Base-by-base conservation (phyloP, 257 asterid genomes). In the Solanum chiquidenum region DNA sequence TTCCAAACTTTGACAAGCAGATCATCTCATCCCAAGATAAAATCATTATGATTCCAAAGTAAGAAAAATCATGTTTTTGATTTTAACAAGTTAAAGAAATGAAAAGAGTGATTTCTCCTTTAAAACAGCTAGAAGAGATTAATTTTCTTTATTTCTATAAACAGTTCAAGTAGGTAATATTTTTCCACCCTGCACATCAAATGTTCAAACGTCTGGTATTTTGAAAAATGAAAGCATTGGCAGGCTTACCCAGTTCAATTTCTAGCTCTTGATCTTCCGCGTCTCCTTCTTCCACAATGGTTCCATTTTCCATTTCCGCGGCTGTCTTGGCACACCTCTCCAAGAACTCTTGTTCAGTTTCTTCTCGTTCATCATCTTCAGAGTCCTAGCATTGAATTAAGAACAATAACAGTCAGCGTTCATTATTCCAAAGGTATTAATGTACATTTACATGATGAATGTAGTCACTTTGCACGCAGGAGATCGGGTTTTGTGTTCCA, bases 281-380 rank as follows among this genome's bases (percentile, higher is more conserved):
- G 20, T 90, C 92, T 64, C 92, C 93, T 89, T 91, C 93, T 76
- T 91, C 93, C 38, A 86, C 86, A 83, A 91, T 64, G 84, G 86
- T 77, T 31, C 86, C 90, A 77, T 88, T 86, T 87, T 91, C 93
- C 90, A 91, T 83, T 66, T 66, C 91, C 6, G 23, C 72, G 4
- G 93, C 93, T 40, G 89, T 87, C 85, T 87, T 60, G 29, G 92
- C 91, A 60, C 87, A 90, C 85, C 93, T 91, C 84, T 88, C 88
- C 87, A 91, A 88, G 91, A 90, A 91, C 87, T 90, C 93, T 86
- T 90, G 92, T 87, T 90, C 91, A 49, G 92, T 91, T 86, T 91
- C 93, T 88, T 91, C 93, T 6, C 27, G 77, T 58, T 87, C 92
- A 87, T 91, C 90, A 64, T 85, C 92, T 71, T 91, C 93, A 21